phyloP scores from a whole-genome alignment of 2,329 filamentous ascomycete species.

The Monilinia fructigena region DNA sequence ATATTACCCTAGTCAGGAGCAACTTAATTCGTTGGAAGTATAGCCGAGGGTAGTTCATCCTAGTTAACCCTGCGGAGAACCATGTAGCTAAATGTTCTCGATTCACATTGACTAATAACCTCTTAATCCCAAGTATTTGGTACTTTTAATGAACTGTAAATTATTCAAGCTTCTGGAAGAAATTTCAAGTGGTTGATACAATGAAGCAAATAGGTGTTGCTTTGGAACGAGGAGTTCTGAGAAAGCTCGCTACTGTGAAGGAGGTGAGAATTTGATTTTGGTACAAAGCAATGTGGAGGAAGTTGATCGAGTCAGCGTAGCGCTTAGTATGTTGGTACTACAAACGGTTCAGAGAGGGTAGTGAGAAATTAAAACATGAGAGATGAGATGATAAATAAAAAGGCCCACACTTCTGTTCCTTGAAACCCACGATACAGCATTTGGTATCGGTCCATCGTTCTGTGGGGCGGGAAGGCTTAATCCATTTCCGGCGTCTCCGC shows the following conservation, averaged over 20 bases:
- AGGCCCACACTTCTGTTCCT: background rate
- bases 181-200: background rate
- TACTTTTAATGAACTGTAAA: background rate
- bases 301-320: background rate
- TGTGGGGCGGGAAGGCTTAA: conserved; percentile 4
- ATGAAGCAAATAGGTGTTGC: background rate
- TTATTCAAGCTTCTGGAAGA: background rate
- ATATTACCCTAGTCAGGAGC: background rate
- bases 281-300: background rate
- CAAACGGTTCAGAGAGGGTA: background rate
- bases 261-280: background rate
- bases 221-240: background rate
- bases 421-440: background rate
- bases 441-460: background rate
- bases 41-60: background rate
- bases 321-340: background rate
- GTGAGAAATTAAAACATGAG: background rate
- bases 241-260: conserved; percentile 8
- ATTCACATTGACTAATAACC: background rate
- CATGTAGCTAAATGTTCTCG: background rate
- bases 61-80: conserved; percentile 13
- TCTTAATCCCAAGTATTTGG: background rate
- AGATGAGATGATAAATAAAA: background rate
- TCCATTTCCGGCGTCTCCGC: background rate
- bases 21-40: conserved; percentile 1